Conservation (phyloP, 352 stramenopile species). For the Globisporangium acanthophoron region DNA sequence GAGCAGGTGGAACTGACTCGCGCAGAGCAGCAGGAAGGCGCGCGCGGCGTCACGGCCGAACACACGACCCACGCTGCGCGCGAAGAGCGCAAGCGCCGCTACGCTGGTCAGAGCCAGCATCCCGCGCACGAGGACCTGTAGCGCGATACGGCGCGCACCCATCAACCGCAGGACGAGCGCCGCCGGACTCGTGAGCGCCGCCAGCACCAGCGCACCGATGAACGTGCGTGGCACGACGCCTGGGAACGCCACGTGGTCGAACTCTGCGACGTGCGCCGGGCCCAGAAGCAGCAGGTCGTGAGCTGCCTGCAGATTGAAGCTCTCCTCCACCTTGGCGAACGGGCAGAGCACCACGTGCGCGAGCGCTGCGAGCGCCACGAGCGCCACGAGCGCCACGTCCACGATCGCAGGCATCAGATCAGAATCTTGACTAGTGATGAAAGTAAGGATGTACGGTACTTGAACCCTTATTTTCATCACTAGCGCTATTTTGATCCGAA, state of each 20-base stretch:
- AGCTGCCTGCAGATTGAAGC: constrained; percentile 97
- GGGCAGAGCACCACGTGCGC: constrained; percentile 53
- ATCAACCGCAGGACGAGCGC: constrained; percentile 21
- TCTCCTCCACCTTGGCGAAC: constrained; percentile 95
- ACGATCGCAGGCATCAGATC: not conserved
- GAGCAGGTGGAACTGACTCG: constrained; percentile 95
- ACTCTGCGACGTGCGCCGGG: constrained; percentile 43
- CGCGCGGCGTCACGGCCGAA: constrained; percentile 24
- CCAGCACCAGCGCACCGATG: constrained; percentile 77
- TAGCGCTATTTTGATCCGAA: not conserved
- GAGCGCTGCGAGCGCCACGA: constrained; percentile 24
- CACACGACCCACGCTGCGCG: not conserved
- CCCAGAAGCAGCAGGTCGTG: constrained; percentile 93
- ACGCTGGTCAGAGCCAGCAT: constrained; percentile 58
- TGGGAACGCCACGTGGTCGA: constrained; percentile 97
- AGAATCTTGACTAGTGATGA: not conserved
- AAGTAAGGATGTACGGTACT: no score
- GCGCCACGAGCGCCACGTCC: constrained; percentile 7
- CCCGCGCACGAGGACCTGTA: constrained; percentile 60
- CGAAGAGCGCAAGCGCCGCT: constrained; percentile 46
- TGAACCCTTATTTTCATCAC: no score
- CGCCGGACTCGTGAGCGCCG: constrained; percentile 35
- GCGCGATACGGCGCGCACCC: constrained; percentile 32
- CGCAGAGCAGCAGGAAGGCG: constrained; percentile 87
- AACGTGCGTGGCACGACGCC: constrained; percentile 98